phyloP scores from a whole-genome alignment of 345 rosid species.

The Melaleuca alternifolia region DNA sequence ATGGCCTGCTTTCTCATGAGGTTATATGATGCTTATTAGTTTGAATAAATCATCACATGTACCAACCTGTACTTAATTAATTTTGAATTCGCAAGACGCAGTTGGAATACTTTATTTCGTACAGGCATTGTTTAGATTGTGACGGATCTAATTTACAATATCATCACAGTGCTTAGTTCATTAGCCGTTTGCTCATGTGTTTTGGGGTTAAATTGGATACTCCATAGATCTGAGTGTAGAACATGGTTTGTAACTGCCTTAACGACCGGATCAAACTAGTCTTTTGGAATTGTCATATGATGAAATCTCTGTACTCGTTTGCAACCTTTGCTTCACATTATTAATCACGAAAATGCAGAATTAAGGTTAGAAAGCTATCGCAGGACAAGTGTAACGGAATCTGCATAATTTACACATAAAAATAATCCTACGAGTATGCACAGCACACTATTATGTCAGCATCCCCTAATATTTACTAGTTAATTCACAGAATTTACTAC shows the following conservation, averaged over 20 bases:
- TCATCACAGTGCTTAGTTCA: neutral
- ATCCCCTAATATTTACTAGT: neutral
- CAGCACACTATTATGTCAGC: neutral
- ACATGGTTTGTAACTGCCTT: neutral
- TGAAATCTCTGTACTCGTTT: neutral
- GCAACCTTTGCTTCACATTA: neutral
- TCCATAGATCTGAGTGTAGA: neutral
- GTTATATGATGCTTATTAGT: neutral
- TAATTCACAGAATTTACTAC: neutral
- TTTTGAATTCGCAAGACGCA: neutral
- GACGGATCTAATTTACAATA: neutral
- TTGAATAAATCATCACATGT: neutral
- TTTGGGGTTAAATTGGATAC: neutral
- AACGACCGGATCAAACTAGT: neutral
- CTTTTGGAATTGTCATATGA: neutral
- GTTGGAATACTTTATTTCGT: neutral
- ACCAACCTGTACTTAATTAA: neutral
- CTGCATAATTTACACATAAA: neutral
- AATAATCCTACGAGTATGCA: neutral
- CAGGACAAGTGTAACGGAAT: neutral
- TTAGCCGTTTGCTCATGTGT: neutral
- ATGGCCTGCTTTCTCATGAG: conserved; percentile 26
- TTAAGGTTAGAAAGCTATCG: neutral
- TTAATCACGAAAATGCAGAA: neutral
- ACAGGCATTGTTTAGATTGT: neutral